A percentile compares a stretch with the other conserved stretches of the same genome.
These are phyloP conservation scores for Sungouiozyma ichnusensis DNA, from an alignment of 805 yeast species.

Conservation along the genomic window DNA sequence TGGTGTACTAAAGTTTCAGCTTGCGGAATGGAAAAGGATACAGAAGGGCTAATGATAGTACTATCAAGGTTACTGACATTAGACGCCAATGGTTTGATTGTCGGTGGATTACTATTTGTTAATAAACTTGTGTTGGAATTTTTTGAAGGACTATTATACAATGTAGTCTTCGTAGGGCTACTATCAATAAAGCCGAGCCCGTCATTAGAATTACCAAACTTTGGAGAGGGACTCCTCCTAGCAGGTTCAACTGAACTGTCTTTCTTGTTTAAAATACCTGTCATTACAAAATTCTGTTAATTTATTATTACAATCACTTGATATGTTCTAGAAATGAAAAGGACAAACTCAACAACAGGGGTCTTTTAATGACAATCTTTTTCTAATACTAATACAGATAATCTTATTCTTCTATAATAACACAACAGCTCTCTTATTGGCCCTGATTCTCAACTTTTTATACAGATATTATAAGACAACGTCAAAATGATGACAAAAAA, in stretches of 20 bases:
- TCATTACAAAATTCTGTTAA: no score
- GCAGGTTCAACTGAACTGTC: background rate
- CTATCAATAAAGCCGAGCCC: background rate
- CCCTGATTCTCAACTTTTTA: background rate
- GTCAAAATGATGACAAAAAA: background rate
- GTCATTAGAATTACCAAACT: background rate
- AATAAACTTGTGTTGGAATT: background rate
- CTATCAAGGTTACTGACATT: background rate
- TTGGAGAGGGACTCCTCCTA: background rate
- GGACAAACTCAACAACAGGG: no score
- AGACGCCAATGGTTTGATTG: background rate
- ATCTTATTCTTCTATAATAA: no score
- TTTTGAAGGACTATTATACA: background rate
- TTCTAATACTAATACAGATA: no score
- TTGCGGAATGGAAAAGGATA: slow-evolving; percentile 3
- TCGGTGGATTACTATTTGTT: background rate
- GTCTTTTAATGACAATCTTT: no score
- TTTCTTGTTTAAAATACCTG: background rate
- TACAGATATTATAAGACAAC: background rate
- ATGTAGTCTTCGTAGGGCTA: background rate
- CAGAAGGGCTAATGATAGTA: background rate
- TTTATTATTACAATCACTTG: no score
- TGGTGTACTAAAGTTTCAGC: slow-evolving; percentile 34
- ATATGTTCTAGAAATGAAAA: no score
- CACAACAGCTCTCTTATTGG: no score